phyloP scores from a whole-genome alignment of 352 stramenopile species.

The Phytophthora nicotianae region DNA sequence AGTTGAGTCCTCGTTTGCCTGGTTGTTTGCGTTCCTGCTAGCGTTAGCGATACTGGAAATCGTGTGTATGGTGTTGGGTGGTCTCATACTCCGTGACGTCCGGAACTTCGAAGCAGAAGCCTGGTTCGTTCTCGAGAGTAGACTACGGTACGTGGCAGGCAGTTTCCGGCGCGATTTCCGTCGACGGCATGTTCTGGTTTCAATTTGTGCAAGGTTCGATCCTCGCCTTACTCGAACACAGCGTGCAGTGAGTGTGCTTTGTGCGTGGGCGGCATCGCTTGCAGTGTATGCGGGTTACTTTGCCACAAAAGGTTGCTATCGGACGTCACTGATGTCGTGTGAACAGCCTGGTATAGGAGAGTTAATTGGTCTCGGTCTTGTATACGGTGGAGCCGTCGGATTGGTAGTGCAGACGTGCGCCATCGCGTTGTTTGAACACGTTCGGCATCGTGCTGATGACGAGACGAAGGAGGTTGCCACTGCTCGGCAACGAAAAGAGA shows the following conservation, averaged over 20 bases:
- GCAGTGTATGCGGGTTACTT: constrained; percentile 59
- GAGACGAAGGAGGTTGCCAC: constrained; percentile 60
- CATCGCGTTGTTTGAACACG: constrained; percentile 54
- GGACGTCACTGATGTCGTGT: constrained; percentile 67
- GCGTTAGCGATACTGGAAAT: constrained; percentile 43
- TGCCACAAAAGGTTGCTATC: constrained; percentile 59
- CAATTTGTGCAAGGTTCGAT: constrained; percentile 55
- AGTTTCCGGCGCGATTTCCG: constrained; percentile 59
- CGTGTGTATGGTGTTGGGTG: constrained; percentile 22
- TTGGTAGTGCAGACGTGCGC: constrained; percentile 42
- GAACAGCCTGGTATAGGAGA: constrained; percentile 49
- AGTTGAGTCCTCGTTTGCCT: constrained; percentile 45
- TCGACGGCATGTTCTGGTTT: constrained; percentile 52
- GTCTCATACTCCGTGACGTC: constrained; percentile 37
- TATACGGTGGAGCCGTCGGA: constrained; percentile 63
- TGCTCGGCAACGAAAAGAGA: constrained; percentile 76
- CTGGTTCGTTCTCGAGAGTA: constrained; percentile 57
- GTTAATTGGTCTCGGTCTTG: constrained; percentile 52
- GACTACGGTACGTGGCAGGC: constrained; percentile 55
- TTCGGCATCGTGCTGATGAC: constrained; percentile 67
- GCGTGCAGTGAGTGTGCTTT: constrained; percentile 56
- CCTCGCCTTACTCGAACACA: constrained; percentile 64
- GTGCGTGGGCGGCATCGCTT: constrained; percentile 46
- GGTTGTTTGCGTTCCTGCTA: constrained; percentile 54
- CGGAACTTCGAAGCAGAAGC: constrained; percentile 38